Evolutionary conservation across 805 yeast genomes (phyloP).

Genomic region (Ogataea ganodermae): DNA sequence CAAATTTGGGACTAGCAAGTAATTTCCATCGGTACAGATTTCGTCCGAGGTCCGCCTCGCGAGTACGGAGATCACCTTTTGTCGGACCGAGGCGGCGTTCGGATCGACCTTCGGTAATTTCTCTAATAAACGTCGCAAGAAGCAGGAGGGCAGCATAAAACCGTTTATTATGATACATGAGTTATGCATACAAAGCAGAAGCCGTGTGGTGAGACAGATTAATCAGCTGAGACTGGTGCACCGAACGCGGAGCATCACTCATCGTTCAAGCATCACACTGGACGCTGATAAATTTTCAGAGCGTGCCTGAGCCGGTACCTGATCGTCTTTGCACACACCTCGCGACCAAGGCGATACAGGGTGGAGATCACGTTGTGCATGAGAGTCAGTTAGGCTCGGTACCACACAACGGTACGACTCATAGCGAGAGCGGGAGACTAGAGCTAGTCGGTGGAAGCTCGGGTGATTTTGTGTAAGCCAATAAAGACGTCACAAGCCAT

Average conservation of each 20-base stretch:
- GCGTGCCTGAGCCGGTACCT: neutral
- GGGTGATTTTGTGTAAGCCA: no score
- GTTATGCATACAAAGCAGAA: neutral
- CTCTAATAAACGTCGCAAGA: neutral
- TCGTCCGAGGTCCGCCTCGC: no score
- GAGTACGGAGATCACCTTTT: neutral
- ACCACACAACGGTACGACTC: neutral
- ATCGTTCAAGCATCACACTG: neutral
- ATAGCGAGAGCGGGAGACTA: no score
- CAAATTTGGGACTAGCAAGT: neutral
- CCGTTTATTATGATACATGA: neutral
- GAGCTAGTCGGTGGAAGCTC: no score
- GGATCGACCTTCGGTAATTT: constrained; percentile 1
- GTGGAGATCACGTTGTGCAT: neutral
- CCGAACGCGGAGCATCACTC: neutral
- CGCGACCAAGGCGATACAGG: neutral
- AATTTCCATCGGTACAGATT: no score
- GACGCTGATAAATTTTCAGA: neutral
- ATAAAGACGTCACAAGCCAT: neutral
- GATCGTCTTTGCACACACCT: neutral
- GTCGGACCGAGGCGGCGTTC: neutral
- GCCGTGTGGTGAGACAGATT: neutral
- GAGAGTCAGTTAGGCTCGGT: neutral
- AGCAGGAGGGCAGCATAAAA: neutral
- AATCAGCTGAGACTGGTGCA: constrained; percentile 1